Evolutionary conservation across 495 filamentous ascomycete genomes (phyloP).

Genomic region (Cercophora newfieldiana): DNA sequence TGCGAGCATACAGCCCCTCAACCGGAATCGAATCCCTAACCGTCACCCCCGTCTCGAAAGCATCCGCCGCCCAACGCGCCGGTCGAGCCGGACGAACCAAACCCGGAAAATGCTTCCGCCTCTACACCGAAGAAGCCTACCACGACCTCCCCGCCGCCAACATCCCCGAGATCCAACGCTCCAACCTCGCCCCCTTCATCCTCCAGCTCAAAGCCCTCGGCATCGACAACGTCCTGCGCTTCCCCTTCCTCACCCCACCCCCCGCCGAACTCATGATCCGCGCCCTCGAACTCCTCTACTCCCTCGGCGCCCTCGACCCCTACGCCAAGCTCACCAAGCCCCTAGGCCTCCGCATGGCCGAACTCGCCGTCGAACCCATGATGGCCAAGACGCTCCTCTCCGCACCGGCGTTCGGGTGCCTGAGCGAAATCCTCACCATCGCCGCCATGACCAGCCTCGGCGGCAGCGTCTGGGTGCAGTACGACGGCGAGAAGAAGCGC

Average conservation of each 20-base stretch:
- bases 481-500: slow-evolving; percentile 71
- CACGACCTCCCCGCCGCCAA: slow-evolving; percentile 70
- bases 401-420: slow-evolving; percentile 72
- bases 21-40: slow-evolving; percentile 92
- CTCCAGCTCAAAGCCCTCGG: slow-evolving; percentile 95
- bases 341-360: slow-evolving; percentile 87
- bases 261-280: slow-evolving; percentile 85
- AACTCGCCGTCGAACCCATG: slow-evolving; percentile 94
- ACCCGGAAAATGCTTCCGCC: slow-evolving; percentile 90
- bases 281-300: slow-evolving; percentile 85
- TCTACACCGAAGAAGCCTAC: slow-evolving; percentile 82
- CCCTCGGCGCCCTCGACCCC: slow-evolving; percentile 83
- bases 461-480: slow-evolving; percentile 77
- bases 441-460: slow-evolving; percentile 93
- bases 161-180: slow-evolving; percentile 89
- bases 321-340: slow-evolving; percentile 91
- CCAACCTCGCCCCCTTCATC: slow-evolving; percentile 85
- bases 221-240: slow-evolving; percentile 92
- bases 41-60: slow-evolving; percentile 85
- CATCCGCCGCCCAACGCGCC: slow-evolving; percentile 87
- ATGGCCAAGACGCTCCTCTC: slow-evolving; percentile 87
- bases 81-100: slow-evolving; percentile 90
- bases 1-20: slow-evolving; percentile 81
- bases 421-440: slow-evolving; percentile 85
- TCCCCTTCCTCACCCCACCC: slow-evolving; percentile 85